phyloP scores from a whole-genome alignment of 2,329 filamentous ascomycete genomes.

The Myriosclerotinia curreyana region DNA sequence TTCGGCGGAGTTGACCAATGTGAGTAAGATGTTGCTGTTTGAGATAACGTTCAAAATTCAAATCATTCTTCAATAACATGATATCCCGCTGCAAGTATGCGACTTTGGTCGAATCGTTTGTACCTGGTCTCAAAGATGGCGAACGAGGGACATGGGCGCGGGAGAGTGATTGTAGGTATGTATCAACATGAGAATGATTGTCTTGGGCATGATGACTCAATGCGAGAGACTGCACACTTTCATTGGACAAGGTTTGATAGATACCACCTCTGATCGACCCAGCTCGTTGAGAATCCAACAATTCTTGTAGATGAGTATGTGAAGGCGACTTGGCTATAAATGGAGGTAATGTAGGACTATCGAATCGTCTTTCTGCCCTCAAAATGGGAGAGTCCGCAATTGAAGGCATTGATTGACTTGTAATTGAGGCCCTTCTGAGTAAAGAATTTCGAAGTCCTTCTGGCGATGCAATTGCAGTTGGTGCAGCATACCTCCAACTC shows the following conservation, averaged over 20 bases:
- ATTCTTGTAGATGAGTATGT: conserved; percentile 57
- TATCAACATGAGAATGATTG: conserved; percentile 31
- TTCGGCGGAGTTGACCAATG: conserved; percentile 73
- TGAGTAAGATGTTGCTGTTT: conserved; percentile 81
- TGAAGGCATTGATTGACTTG: conserved; percentile 48
- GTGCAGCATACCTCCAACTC: conserved; percentile 55
- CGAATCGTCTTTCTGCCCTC: conserved; percentile 38
- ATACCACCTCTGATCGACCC: conserved; percentile 52
- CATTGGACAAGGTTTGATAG: conserved; percentile 54
- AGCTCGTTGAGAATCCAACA: conserved; percentile 56
- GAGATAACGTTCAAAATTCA: conserved; percentile 79
- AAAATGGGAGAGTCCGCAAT: conserved; percentile 44
- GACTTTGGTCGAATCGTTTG: conserved; percentile 40
- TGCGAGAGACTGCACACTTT: conserved; percentile 49
- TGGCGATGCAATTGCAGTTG: conserved; percentile 44
- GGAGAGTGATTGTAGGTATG: conserved; percentile 34
- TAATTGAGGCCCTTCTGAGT: conserved; percentile 49
- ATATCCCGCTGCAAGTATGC: conserved; percentile 68
- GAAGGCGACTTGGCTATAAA: conserved; percentile 48
- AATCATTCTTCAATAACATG: conserved; percentile 73
- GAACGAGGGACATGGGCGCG: conserved; percentile 33
- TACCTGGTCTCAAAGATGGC: conserved; percentile 36
- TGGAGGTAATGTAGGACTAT: conserved; percentile 63
- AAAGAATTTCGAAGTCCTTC: conserved; percentile 42
- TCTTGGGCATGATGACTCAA: conserved; percentile 33